These are phyloP conservation scores for Adiantum capillusveneris DNA, from an alignment of 75 land plant genomes.

Conservation along the genomic window DNA sequence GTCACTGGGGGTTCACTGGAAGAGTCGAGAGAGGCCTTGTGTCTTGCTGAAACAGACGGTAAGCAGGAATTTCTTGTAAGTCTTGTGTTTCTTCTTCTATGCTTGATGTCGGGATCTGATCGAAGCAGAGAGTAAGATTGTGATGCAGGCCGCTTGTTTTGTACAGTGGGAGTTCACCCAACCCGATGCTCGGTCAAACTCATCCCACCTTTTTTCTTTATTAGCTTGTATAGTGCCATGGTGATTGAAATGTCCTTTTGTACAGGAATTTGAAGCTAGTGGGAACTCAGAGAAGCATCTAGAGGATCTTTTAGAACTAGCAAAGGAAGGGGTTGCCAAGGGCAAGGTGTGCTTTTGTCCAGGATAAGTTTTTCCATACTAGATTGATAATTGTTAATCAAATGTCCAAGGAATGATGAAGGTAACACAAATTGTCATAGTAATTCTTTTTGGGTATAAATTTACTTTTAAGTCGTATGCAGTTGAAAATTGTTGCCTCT, in stretches of 20 bases:
- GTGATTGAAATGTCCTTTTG: neutral
- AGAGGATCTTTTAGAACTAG: slow-evolving; percentile 62
- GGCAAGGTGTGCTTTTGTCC: slow-evolving; percentile 63
- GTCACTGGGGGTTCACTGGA: slow-evolving; percentile 91
- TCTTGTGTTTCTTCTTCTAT: neutral
- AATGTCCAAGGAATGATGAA: too few relatives aligned
- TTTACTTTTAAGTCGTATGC: too few relatives aligned
- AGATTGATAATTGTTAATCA: too few relatives aligned
- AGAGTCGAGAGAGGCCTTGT: slow-evolving; percentile 87
- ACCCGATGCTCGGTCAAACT: slow-evolving; percentile 76
- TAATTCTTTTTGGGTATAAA: too few relatives aligned
- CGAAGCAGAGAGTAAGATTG: too few relatives aligned
- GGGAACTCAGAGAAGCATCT: slow-evolving; percentile 80
- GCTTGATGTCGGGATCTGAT: neutral
- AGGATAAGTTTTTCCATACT: too few relatives aligned
- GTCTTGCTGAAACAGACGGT: slow-evolving; percentile 94
- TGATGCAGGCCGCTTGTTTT: slow-evolving; percentile 70
- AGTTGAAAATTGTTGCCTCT: too few relatives aligned
- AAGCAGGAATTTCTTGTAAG: neutral
- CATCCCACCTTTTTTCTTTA: neutral
- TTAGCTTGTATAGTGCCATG: too few relatives aligned
- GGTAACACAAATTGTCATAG: too few relatives aligned
- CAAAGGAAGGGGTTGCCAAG: slow-evolving; percentile 65
- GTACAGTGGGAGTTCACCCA: slow-evolving; percentile 97
- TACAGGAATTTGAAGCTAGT: slow-evolving; percentile 88